These are phyloP conservation scores for Breviolum minutum DNA, from an alignment of 73 alveolate genomes.

Conservation along the genomic window DNA sequence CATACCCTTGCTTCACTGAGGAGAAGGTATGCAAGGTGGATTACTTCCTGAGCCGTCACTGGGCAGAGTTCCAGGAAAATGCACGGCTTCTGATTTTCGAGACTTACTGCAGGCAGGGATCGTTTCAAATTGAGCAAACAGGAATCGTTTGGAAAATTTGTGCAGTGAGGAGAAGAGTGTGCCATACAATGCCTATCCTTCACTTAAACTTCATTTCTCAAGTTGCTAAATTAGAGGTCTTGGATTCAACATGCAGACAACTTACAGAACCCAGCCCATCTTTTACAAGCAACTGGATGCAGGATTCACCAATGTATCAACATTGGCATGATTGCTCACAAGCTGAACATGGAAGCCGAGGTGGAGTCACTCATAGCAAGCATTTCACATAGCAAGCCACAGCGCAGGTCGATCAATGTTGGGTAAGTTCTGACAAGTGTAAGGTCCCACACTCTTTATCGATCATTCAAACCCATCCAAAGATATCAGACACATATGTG, in stretches of 20 bases:
- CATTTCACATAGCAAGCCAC: not conserved
- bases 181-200: too few relatives aligned
- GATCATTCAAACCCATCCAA: too few relatives aligned
- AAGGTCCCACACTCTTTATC: too few relatives aligned
- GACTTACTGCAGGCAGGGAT: conserved; percentile 82
- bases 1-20: not conserved
- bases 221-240: too few relatives aligned
- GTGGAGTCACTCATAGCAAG: not conserved
- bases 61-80: conserved; percentile 88
- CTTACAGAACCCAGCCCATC: too few relatives aligned
- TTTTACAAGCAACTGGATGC: not conserved
- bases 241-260: too few relatives aligned
- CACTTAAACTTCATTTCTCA: too few relatives aligned
- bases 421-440: too few relatives aligned
- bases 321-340: conserved; percentile 90
- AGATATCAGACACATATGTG: too few relatives aligned
- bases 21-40: conserved; percentile 93
- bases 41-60: conserved; percentile 86
- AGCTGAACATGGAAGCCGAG: conserved; percentile 94
- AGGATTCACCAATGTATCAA: conserved; percentile 94
- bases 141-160: not conserved
- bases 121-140: not conserved
- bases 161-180: too few relatives aligned
- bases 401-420: too few relatives aligned
- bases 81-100: conserved; percentile 82